phyloP scores from a whole-genome alignment of 2,329 filamentous ascomycete species.

The Aspergillus spinulosporus region DNA sequence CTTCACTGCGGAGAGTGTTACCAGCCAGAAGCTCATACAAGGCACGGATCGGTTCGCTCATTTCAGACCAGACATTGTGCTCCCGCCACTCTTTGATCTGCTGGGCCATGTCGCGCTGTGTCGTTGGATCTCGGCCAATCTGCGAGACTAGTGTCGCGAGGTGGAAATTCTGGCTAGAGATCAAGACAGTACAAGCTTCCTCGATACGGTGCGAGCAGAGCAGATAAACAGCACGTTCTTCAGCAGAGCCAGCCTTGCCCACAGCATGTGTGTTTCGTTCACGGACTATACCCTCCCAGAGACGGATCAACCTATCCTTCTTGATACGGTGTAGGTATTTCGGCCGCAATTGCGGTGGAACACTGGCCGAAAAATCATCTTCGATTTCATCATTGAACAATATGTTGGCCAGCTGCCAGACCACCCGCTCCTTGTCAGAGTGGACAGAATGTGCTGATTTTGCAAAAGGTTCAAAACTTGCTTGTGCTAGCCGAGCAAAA shows the following conservation, averaged over 20 bases:
- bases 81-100: constrained; percentile 85
- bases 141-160: constrained; percentile 83
- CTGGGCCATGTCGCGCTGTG: constrained; percentile 71
- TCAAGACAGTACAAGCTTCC: constrained; percentile 78
- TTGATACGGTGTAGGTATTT: constrained; percentile 48
- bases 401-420: constrained; percentile 85
- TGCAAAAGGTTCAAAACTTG: constrained; percentile 37
- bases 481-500: constrained; percentile 43
- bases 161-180: constrained; percentile 74
- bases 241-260: constrained; percentile 63
- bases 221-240: constrained; percentile 81
- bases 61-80: constrained; percentile 81
- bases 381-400: constrained; percentile 72
- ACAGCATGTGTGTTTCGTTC: constrained; percentile 68
- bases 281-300: constrained; percentile 49
- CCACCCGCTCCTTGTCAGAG: constrained; percentile 44
- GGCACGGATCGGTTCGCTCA: constrained; percentile 77
- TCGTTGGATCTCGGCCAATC: constrained; percentile 70
- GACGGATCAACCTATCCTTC: constrained; percentile 48
- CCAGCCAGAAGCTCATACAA: constrained; percentile 88
- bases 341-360: constrained; percentile 40
- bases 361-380: constrained; percentile 46
- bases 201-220: constrained; percentile 76
- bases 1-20: constrained; percentile 80
- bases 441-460: constrained; percentile 30